Evolutionary conservation across 805 yeast genomes (phyloP).

Genomic region (Kodamaea fukazawae): DNA sequence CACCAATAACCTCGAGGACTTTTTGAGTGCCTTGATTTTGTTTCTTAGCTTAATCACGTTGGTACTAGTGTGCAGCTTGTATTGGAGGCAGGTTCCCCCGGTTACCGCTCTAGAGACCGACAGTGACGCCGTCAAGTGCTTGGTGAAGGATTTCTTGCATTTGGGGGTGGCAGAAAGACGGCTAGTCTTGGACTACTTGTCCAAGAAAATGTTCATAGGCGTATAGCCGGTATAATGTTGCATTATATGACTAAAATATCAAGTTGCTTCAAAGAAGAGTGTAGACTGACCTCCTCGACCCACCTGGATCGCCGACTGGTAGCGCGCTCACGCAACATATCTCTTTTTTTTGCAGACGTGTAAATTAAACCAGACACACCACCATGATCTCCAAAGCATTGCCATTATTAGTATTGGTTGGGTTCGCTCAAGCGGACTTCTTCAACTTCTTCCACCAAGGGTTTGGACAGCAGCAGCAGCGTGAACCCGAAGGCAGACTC

Average conservation of each 20-base stretch:
- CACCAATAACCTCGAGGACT: not conserved
- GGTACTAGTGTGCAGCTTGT: slow-evolving; percentile 1
- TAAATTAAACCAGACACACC: not conserved
- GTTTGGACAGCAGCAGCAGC: slow-evolving; percentile 18
- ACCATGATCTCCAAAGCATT: not conserved
- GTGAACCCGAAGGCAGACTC: slow-evolving; percentile 22
- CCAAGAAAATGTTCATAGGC: not conserved
- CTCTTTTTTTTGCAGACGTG: slow-evolving; percentile 5
- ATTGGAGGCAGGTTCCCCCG: not conserved
- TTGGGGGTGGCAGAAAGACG: not conserved
- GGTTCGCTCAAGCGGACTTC: slow-evolving; percentile 25
- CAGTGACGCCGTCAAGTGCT: slow-evolving; percentile 3
- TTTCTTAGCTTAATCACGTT: not conserved
- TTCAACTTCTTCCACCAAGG: slow-evolving; percentile 32
- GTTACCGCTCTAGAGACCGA: not conserved
- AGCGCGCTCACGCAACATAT: not conserved
- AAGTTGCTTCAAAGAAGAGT: no score
- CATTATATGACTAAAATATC: no score
- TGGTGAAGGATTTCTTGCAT: slow-evolving; percentile 8
- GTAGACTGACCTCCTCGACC: no score
- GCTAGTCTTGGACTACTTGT: slow-evolving; percentile 6
- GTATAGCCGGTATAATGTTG: no score
- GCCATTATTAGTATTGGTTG: not conserved
- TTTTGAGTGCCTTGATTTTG: not conserved
- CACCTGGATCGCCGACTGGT: no score